Base-by-base conservation (phyloP, 352 stramenopile genomes). In the Pseudoperonospora humuli region DNA sequence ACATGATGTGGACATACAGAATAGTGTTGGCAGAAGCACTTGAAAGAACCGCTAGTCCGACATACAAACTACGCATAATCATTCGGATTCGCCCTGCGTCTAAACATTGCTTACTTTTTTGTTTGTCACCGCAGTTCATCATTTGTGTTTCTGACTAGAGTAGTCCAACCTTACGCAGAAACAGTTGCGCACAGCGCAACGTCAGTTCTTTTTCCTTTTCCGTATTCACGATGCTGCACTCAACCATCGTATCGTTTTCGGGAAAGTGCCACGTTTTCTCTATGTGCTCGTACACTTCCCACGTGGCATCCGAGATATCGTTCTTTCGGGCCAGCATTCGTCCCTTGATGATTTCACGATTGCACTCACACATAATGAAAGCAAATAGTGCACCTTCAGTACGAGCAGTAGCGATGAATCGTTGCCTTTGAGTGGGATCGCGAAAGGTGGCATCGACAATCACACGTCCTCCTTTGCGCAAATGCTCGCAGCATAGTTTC, bases 161-260 rank as follows among this genome's bases (percentile, higher is more conserved):
- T 28, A 84, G 28, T 23, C 67, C 67, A 11, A 82, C 26, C 45
- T 80, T 78, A 39, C 72, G 72, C 35, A 87, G 45, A 39, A 84
- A 79, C 17, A 62, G 45, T 39, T 84, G 70, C 2, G 70, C 62
- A 7, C 67, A 63, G 13, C 61, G 63, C 43, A 83, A 47, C 21
- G 70, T 81, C 21, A 84, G 57, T 55, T 87, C 70, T 38, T 73
- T 67, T 43, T 82, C 68, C 50, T 84, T 88, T 37, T 86, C 73
- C 19, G 75, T 86, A 57, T 81, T 84, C 17, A 85, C 56, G 2
- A 72, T 44, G 8, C 64, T 50, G 40, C 57, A 75, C 46, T 85
- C 75, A 8, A 45, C 19, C 56, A 74, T 67, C 17, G 35, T 45
- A 1, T 54, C 25, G 2, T 46, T 38, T 15, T 80, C 70, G 5